Evolutionary conservation across 176 grass and related monocot species (phyloP).

Genomic region (Phoenix roebelenii): DNA sequence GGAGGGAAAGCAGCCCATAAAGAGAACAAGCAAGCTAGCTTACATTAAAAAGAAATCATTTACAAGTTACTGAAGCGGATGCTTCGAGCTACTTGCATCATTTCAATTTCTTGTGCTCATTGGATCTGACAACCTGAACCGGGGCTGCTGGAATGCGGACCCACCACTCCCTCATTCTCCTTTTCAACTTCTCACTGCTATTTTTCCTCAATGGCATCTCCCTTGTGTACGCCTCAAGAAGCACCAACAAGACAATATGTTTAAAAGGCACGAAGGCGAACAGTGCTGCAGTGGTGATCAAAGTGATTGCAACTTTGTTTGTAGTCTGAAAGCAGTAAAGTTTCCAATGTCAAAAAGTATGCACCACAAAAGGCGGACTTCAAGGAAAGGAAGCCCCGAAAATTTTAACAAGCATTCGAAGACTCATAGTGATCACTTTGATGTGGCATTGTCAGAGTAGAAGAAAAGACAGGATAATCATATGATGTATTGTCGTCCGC

Average conservation of each 20-base stretch:
- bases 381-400: no score
- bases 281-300: conserved; percentile 26
- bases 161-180: conserved; percentile 87
- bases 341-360: no score
- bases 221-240: conserved; percentile 78
- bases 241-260: conserved; percentile 31
- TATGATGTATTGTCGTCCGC: no score
- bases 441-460: no score
- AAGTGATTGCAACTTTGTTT: conserved; percentile 36
- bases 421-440: no score
- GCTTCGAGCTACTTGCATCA: conserved; percentile 3
- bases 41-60: no score
- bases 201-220: conserved; percentile 77
- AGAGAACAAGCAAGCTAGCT: no score
- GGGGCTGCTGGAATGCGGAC: conserved; percentile 69
- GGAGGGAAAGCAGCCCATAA: no score
- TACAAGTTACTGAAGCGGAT: no score
- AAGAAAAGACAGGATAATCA: no score
- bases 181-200: conserved; percentile 75
- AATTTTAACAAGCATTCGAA: no score
- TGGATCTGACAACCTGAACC: conserved; percentile 43
- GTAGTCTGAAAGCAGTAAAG: conserved; percentile 45
- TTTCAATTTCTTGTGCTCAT: conserved; percentile 37
- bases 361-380: no score
- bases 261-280: conserved; percentile 45